Conservation (phyloP, 2,329 filamentous ascomycete genomes). For the Diplodia seriata region DNA sequence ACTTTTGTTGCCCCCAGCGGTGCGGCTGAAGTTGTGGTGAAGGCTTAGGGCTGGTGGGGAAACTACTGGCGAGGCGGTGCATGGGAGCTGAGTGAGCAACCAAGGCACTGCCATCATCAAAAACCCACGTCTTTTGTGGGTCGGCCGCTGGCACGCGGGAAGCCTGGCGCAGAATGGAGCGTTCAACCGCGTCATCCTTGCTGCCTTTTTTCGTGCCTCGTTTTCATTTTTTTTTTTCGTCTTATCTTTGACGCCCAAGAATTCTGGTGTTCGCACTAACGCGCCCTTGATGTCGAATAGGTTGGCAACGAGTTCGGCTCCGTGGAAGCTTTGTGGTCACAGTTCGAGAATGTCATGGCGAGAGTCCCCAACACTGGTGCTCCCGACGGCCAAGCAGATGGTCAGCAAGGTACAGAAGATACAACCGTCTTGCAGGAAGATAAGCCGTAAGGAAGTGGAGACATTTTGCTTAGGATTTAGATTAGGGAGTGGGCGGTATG, state of each 20-base stretch:
- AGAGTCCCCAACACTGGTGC: conserved; percentile 44
- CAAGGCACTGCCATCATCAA: neutral
- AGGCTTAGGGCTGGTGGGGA: conserved; percentile 4
- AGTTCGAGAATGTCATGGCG: conserved; percentile 96
- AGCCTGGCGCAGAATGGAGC: neutral
- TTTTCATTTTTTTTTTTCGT: neutral
- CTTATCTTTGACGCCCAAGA: neutral
- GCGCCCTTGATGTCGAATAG: conserved; percentile 48
- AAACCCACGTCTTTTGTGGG: neutral
- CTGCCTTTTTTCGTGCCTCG: neutral
- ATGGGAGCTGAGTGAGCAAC: conserved; percentile 1
- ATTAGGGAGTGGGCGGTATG: neutral
- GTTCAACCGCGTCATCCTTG: neutral
- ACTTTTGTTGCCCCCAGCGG: neutral
- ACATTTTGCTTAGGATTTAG: neutral
- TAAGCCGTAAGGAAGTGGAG: conserved; percentile 32
- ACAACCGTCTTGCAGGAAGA: conserved; percentile 20
- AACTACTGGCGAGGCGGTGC: neutral
- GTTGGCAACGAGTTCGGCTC: conserved; percentile 97
- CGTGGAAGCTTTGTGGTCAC: conserved; percentile 94
- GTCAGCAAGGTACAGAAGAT: conserved; percentile 36
- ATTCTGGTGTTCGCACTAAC: conserved; percentile 14
- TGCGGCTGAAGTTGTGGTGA: conserved; percentile 16
- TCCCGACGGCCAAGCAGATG: conserved; percentile 36
- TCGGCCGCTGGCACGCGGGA: neutral